Percentiles rank a stretch among this genome's conserved stretches.
These are phyloP conservation scores for Tricholoma sp. DNA, from an alignment of 768 basidiomycete genomes.

Conservation along the genomic window DNA sequence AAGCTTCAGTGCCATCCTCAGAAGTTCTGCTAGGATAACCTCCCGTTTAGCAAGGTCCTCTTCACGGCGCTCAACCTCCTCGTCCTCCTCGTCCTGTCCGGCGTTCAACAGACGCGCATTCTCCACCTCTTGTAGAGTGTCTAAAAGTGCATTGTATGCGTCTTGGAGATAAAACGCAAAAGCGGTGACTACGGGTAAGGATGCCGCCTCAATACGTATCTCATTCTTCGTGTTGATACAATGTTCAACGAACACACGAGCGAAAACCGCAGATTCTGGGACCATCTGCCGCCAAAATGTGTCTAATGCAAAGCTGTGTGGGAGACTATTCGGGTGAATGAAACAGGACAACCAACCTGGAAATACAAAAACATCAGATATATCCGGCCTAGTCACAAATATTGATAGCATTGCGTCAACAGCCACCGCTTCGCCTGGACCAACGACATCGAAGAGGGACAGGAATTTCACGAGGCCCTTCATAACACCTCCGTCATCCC, in stretches of 20 bases:
- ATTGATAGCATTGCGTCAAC: constrained; percentile 79
- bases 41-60: constrained; percentile 61
- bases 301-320: constrained; percentile 34
- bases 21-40: constrained; percentile 75
- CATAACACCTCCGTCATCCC: constrained; percentile 45
- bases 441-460: constrained; percentile 55
- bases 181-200: constrained; percentile 85
- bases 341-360: constrained; percentile 43
- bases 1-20: constrained; percentile 73
- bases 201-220: constrained; percentile 57
- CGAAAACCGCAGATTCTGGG: constrained; percentile 78
- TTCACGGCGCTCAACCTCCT: constrained; percentile 44
- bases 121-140: constrained; percentile 36
- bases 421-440: constrained; percentile 63
- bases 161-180: constrained; percentile 83
- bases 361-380: constrained; percentile 70
- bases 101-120: constrained; percentile 27
- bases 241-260: constrained; percentile 81
- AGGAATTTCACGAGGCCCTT: constrained; percentile 41
- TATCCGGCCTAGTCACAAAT: constrained; percentile 65
- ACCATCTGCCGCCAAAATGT: constrained; percentile 70
- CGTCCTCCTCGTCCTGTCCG: constrained; percentile 32
- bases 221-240: constrained; percentile 61
- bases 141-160: constrained; percentile 60
- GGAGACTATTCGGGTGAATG: neutral